Percentiles rank a stretch among this genome's conserved stretches.
Conservation (phyloP, 75 land plant species). For the Larix kaempferi region DNA sequence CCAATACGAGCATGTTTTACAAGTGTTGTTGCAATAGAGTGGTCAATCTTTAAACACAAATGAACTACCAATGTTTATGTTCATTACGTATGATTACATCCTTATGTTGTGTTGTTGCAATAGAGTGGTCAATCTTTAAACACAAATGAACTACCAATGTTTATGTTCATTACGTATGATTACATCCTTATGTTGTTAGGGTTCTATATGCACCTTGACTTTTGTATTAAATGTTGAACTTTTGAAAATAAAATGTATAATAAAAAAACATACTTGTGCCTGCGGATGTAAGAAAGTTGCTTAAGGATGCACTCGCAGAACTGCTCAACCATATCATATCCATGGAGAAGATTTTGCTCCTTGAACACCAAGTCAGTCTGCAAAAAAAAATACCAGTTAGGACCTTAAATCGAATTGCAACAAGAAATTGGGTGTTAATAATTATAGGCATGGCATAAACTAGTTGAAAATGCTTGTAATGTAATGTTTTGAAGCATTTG, state of each 20-base stretch:
- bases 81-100: neutral
- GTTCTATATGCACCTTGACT: neutral
- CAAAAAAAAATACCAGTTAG: neutral
- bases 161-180: neutral
- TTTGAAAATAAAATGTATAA: neutral
- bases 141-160: neutral
- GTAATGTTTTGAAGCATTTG: no score
- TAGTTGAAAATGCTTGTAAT: neutral
- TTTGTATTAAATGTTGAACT: neutral
- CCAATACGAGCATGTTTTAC: no score
- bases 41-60: no score
- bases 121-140: no score
- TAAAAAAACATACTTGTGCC: constrained; percentile 24
- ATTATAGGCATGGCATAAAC: neutral
- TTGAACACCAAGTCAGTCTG: constrained; percentile 34
- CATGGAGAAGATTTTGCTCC: constrained; percentile 25
- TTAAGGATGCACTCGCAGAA: constrained; percentile 29
- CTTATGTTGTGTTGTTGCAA: no score
- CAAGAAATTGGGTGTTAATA: neutral
- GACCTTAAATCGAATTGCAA: neutral
- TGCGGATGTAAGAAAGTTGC: constrained; percentile 30
- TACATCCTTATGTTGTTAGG: neutral
- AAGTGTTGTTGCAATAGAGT: no score
- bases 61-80: neutral
- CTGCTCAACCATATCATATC: constrained; percentile 33